phyloP scores from a whole-genome alignment of 1,139 yeast species.

The Candida tetrigidarum region DNA sequence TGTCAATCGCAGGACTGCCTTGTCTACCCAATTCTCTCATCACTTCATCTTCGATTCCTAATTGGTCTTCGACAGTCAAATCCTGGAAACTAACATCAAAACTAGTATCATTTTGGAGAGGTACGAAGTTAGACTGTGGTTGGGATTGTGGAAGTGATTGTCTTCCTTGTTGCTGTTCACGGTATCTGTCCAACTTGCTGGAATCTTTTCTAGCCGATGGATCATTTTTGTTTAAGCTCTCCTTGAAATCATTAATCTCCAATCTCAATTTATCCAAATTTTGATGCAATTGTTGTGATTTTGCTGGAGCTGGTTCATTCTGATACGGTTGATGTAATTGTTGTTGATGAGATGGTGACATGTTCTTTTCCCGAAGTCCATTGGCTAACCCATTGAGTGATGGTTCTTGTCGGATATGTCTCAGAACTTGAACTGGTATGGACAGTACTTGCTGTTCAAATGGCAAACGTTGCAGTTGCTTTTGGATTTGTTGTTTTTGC shows the following conservation, averaged over 20 bases:
- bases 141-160: conserved; percentile 3
- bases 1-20: conserved; percentile 8
- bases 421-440: no score
- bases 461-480: no score
- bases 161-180: neutral
- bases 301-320: conserved; percentile 16
- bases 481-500: neutral
- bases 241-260: conserved; percentile 53
- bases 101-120: conserved; percentile 33
- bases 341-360: conserved; percentile 3
- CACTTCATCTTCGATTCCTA: conserved; percentile 39
- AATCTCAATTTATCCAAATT: conserved; percentile 46
- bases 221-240: conserved; percentile 40
- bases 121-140: conserved; percentile 7
- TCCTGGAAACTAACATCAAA: conserved; percentile 48
- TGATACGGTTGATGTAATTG: conserved; percentile 20
- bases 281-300: conserved; percentile 43
- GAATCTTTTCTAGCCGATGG: conserved; percentile 10
- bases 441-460: no score
- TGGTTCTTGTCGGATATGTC: conserved; percentile 5
- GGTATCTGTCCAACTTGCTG: conserved; percentile 1
- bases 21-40: conserved; percentile 17
- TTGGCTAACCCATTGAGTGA: conserved; percentile 4
- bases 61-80: conserved; percentile 44
- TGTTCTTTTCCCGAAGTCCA: conserved; percentile 4